Percentiles rank a stretch among this genome's conserved stretches.
phyloP scores from a whole-genome alignment of 2,329 filamentous ascomycete genomes.

The Uncinocarpus reesii region DNA sequence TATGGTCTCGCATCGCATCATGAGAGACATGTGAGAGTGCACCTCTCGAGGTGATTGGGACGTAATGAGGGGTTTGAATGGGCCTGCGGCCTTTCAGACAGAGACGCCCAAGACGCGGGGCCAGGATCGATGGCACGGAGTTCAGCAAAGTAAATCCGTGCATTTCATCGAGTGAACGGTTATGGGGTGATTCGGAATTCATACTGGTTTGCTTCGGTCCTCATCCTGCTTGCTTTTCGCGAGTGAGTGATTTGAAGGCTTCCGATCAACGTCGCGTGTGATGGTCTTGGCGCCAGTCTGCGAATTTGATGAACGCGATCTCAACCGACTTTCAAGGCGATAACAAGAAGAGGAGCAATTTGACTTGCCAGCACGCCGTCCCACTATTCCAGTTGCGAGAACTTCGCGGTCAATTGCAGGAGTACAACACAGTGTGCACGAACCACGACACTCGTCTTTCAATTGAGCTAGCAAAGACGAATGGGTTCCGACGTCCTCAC shows the following conservation, averaged over 20 bases:
- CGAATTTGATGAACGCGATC: too few species aligned
- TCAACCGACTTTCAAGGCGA: too few species aligned
- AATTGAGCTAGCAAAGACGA: too few species aligned
- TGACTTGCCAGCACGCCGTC: too few species aligned
- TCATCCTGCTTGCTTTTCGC: slow-evolving; percentile 1
- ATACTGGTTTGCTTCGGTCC: slow-evolving; percentile 25
- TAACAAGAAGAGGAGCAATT: too few species aligned
- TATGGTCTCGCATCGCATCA: slow-evolving; percentile 61
- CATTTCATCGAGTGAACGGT: slow-evolving; percentile 26
- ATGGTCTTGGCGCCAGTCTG: too few species aligned
- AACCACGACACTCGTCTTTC: too few species aligned
- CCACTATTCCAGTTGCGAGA: too few species aligned
- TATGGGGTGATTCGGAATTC: slow-evolving; percentile 21
- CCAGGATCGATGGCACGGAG: slow-evolving; percentile 27
- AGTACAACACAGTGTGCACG: too few species aligned
- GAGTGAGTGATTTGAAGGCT: too few species aligned
- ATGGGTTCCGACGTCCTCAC: not conserved
- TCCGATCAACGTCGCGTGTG: too few species aligned
- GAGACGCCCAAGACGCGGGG: slow-evolving; percentile 58
- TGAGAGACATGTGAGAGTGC: slow-evolving; percentile 79
- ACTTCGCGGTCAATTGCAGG: too few species aligned
- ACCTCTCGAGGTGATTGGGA: slow-evolving; percentile 72
- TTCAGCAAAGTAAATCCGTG: slow-evolving; percentile 31
- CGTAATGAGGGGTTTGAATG: slow-evolving; percentile 74
- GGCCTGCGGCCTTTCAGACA: slow-evolving; percentile 50